Evolutionary conservation across 2,329 filamentous ascomycete genomes (phyloP).

Genomic region (Neophaeococcomyces mojaviensis): DNA sequence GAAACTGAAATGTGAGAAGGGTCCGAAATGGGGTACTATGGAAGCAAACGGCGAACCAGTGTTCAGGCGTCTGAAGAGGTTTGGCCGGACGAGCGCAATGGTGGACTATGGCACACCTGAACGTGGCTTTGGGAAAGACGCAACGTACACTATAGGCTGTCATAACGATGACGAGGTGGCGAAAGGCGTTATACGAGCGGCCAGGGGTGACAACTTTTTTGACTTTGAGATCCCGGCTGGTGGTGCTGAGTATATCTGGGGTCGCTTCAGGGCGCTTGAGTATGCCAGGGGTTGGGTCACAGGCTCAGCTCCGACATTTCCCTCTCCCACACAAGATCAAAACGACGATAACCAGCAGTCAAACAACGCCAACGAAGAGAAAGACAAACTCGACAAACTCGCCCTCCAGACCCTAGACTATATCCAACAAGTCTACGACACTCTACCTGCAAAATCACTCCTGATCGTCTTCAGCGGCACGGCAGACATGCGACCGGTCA

Average conservation of each 20-base stretch:
- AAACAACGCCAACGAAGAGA: conserved; percentile 8
- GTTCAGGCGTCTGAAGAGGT: conserved; percentile 69
- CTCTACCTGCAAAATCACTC: conserved; percentile 46
- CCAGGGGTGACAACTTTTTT: conserved; percentile 37
- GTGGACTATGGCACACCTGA: conserved; percentile 84
- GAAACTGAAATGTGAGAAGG: conserved; percentile 92
- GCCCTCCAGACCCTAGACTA: conserved; percentile 44
- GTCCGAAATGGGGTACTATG: conserved; percentile 72
- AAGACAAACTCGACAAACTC: conserved; percentile 34
- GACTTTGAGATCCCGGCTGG: conserved; percentile 34
- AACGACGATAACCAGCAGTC: conserved; percentile 26
- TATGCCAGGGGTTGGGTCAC: conserved; percentile 48
- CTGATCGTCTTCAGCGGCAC: conserved; percentile 59
- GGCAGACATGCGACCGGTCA: conserved; percentile 52
- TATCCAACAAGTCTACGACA: conserved; percentile 47
- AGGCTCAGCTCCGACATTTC: conserved; percentile 21
- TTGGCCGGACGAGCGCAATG: conserved; percentile 48
- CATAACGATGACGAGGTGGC: conserved; percentile 52
- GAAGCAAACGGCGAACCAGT: conserved; percentile 78
- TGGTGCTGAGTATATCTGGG: conserved; percentile 58
- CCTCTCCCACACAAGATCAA: conserved; percentile 41
- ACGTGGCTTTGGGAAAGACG: conserved; percentile 51
- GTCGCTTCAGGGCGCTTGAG: conserved; percentile 55
- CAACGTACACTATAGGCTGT: conserved; percentile 50
- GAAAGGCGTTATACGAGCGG: conserved; percentile 44